Conservation (phyloP, 2,329 filamentous ascomycete genomes). For the Fusarium concolor region DNA sequence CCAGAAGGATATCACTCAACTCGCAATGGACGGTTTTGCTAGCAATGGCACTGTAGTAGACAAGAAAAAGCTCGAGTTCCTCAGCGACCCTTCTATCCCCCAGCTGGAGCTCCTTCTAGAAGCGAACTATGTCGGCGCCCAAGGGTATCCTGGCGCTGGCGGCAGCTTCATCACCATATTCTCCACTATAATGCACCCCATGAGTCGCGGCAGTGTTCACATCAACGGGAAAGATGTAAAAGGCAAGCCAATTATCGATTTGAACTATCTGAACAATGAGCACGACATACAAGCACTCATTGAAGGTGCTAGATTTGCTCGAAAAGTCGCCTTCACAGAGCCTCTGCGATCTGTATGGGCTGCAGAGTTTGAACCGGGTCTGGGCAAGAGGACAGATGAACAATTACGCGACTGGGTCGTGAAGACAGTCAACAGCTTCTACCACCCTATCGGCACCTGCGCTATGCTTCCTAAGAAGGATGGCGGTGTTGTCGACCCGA, state of each 20-base stretch:
- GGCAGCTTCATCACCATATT: not conserved
- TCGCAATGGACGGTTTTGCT: not conserved
- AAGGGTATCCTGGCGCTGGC: not conserved
- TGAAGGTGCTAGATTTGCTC: slow-evolving; percentile 1
- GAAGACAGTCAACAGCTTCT: slow-evolving; percentile 10
- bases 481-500: not conserved
- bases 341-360: slow-evolving; percentile 1
- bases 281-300: not conserved
- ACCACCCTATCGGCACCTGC: not conserved
- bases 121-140: slow-evolving; percentile 4
- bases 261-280: slow-evolving; percentile 5
- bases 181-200: slow-evolving; percentile 3
- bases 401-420: not conserved
- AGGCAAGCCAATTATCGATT: not conserved
- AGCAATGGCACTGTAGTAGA: not conserved
- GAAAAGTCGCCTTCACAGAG: slow-evolving; percentile 1
- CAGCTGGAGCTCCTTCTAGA: slow-evolving; percentile 8
- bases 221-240: not conserved
- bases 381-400: not conserved
- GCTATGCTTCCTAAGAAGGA: slow-evolving; percentile 3
- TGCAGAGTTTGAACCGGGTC: not conserved
- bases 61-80: slow-evolving; percentile 1
- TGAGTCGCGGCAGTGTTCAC: slow-evolving; percentile 8
- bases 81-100: not conserved
- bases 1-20: not conserved